Percentiles rank a stretch among this genome's conserved stretches.
phyloP scores from a whole-genome alignment of 495 filamentous ascomycete genomes.

The Xylaria curta region DNA sequence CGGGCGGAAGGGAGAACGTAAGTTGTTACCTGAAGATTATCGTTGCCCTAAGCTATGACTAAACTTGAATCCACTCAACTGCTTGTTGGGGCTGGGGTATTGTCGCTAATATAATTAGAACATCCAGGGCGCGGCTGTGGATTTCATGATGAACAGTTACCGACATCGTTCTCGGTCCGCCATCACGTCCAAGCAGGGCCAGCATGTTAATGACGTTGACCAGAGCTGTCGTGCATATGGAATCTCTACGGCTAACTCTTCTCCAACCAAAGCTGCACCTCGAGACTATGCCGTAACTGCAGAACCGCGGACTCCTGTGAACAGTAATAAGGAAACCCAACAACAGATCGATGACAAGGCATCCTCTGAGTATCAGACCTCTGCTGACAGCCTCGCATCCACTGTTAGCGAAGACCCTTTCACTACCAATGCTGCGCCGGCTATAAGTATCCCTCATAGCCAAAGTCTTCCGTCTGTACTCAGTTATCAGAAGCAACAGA shows the following conservation, averaged over 20 bases:
- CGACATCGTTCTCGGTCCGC: constrained; percentile 6
- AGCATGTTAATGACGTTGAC: background rate
- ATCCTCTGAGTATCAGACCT: background rate
- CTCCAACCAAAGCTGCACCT: background rate
- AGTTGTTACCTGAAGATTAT: background rate
- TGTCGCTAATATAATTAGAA: background rate
- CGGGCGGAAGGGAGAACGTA: background rate
- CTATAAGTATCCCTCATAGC: background rate
- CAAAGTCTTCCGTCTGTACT: background rate
- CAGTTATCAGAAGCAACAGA: background rate
- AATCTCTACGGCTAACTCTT: background rate
- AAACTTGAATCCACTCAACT: background rate
- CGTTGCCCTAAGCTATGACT: background rate
- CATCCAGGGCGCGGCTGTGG: background rate
- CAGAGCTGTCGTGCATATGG: background rate
- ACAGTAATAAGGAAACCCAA: background rate
- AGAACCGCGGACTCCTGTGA: background rate
- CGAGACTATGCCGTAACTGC: background rate
- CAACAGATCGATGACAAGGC: background rate
- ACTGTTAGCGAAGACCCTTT: background rate
- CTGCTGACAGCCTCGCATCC: background rate
- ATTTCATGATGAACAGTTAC: background rate
- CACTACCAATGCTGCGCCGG: background rate
- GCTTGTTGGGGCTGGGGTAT: background rate
- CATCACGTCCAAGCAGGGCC: background rate